A percentile compares a stretch with the other conserved stretches of the same genome.
Conservation (phyloP, 83 land plant species). For the Thuja plicata region DNA sequence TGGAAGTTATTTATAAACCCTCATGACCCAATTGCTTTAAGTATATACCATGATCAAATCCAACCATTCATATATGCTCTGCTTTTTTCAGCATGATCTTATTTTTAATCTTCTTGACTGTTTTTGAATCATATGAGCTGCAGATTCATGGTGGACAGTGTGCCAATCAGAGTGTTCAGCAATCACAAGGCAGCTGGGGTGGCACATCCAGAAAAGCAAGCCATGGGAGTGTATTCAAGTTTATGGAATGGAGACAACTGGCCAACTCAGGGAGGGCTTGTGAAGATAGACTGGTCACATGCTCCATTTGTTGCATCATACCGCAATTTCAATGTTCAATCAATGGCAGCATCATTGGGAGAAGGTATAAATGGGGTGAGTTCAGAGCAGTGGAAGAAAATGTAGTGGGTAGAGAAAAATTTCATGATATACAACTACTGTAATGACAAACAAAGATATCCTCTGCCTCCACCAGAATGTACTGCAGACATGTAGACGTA, state of each 20-base stretch:
- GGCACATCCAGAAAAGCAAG: conserved; percentile 7
- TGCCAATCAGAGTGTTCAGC: conserved; percentile 5
- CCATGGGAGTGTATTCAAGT: conserved; percentile 20
- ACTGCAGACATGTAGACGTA: background rate
- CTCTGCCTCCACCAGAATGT: conserved; percentile 36
- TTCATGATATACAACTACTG: conserved; percentile 57
- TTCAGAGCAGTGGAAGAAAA: conserved; percentile 10
- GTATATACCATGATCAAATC: no score
- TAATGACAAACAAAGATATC: conserved; percentile 34
- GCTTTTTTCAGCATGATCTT: background rate
- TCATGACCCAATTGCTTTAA: no score
- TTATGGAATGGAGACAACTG: conserved; percentile 19
- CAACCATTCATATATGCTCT: no score
- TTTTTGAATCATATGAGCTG: background rate
- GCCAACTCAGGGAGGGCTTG: conserved; percentile 17
- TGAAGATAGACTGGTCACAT: conserved; percentile 10
- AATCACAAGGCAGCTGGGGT: conserved; percentile 11
- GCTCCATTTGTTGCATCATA: conserved; percentile 17
- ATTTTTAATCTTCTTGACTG: no score
- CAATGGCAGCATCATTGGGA: background rate
- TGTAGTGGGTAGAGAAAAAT: conserved; percentile 34
- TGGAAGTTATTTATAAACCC: no score
- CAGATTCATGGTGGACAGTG: conserved; percentile 12
- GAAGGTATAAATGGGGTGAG: background rate
- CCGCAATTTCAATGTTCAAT: background rate